A percentile compares a stretch with the other conserved stretches of the same genome.
These are phyloP conservation scores for Mucor lusitanicus DNA, from an alignment of 371 early-diverging fungal species.

Conservation along the genomic window DNA sequence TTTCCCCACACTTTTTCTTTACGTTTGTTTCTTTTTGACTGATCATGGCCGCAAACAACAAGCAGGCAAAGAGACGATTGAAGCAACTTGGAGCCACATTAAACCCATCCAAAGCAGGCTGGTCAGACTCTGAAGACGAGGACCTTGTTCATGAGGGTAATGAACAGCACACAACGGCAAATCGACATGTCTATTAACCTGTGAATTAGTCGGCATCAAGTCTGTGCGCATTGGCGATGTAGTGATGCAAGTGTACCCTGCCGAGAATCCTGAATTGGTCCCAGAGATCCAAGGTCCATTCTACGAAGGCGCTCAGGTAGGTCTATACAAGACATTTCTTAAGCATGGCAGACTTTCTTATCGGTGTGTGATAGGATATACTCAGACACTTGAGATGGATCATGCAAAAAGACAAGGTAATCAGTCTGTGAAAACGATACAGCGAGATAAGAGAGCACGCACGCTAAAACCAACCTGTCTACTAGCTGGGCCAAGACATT, in stretches of 20 bases:
- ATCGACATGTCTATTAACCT: background rate
- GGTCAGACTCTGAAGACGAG: constrained; percentile 58
- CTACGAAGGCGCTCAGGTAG: constrained; percentile 71
- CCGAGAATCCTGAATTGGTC: constrained; percentile 64
- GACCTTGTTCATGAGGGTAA: constrained; percentile 44
- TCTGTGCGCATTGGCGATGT: constrained; percentile 69
- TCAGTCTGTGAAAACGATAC: background rate
- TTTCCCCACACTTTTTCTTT: background rate
- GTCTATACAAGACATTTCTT: too few relatives aligned
- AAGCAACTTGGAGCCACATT: constrained; percentile 48
- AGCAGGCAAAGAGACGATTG: constrained; percentile 47
- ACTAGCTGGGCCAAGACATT: constrained; percentile 82
- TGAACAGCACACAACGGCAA: background rate
- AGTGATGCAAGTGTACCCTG: constrained; percentile 54
- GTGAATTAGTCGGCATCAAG: constrained; percentile 34
- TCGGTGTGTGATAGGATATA: constrained; percentile 54
- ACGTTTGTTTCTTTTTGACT: background rate
- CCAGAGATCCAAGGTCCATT: constrained; percentile 64
- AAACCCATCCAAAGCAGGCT: constrained; percentile 34
- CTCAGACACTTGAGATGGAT: constrained; percentile 72
- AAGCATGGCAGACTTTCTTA: background rate
- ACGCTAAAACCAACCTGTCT: constrained; percentile 40
- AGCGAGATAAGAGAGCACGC: background rate
- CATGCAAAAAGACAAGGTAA: constrained; percentile 1
- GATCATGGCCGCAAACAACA: constrained; percentile 20